Evolutionary conservation across 495 filamentous ascomycete species (phyloP).

Genomic region (Neurospora sp.): DNA sequence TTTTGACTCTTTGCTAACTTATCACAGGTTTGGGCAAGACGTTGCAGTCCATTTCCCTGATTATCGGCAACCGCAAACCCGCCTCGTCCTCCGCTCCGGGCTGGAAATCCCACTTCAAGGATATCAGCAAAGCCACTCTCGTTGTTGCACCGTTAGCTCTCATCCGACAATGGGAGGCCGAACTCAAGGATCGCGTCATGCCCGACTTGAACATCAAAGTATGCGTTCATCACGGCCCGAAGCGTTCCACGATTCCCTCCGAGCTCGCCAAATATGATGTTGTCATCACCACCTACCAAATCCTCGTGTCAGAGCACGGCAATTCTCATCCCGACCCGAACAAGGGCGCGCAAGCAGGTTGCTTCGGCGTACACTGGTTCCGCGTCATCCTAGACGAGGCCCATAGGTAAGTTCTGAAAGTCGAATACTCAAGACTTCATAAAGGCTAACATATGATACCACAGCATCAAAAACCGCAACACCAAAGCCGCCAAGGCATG

Average conservation of each 20-base stretch:
- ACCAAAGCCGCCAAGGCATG: constrained; percentile 87
- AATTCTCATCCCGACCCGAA: constrained; percentile 39
- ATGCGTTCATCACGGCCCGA: constrained; percentile 79
- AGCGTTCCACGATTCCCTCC: constrained; percentile 64
- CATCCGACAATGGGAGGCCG: constrained; percentile 94
- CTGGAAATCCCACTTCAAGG: constrained; percentile 49
- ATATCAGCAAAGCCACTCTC: constrained; percentile 67
- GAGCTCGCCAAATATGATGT: constrained; percentile 81
- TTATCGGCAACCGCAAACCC: constrained; percentile 74
- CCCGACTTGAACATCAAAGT: constrained; percentile 61
- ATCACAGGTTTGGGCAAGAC: constrained; percentile 56
- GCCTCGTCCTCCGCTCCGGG: constrained; percentile 29
- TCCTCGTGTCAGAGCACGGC: constrained; percentile 78
- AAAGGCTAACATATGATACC: constrained; percentile 17
- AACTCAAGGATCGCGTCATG: constrained; percentile 71
- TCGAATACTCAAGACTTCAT: not conserved
- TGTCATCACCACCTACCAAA: constrained; percentile 95
- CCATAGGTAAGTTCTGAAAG: not conserved
- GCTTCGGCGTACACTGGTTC: constrained; percentile 90
- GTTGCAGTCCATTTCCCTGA: constrained; percentile 69
- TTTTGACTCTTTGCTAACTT: not conserved
- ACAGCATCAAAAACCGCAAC: constrained; percentile 96
- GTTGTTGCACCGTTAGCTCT: constrained; percentile 92
- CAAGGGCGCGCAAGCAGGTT: constrained; percentile 60
- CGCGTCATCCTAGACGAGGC: constrained; percentile 93